Evolutionary conservation across 768 basidiomycete genomes (phyloP).

Genomic region (Kwoniella sp.): DNA sequence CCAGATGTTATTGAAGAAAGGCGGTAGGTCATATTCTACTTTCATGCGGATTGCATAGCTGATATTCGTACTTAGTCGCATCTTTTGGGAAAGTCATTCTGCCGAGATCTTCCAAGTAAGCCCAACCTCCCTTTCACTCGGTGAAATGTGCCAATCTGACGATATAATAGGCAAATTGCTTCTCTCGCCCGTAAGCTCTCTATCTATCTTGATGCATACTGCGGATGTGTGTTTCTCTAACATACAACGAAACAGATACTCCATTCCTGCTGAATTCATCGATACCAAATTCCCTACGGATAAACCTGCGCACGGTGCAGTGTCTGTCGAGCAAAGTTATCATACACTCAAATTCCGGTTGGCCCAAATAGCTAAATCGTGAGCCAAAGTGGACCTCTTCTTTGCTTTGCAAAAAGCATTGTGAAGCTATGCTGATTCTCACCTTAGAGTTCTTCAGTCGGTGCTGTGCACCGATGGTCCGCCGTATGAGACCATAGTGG

Average conservation of each 20-base stretch:
- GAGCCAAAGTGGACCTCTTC: background rate
- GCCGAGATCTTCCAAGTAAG: slow-evolving; percentile 22
- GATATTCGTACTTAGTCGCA: slow-evolving; percentile 6
- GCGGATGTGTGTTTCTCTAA: too few species aligned
- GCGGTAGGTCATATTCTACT: slow-evolving; percentile 7
- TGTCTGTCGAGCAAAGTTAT: background rate
- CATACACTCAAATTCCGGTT: slow-evolving; percentile 22
- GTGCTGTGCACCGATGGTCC: slow-evolving; percentile 2
- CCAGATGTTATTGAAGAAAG: slow-evolving; percentile 17
- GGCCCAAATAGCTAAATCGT: slow-evolving; percentile 14
- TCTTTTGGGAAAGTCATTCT: slow-evolving; percentile 29
- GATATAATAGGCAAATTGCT: background rate
- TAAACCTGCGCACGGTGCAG: background rate
- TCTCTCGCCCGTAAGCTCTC: background rate
- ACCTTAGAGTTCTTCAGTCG: slow-evolving; percentile 12
- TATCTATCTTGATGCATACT: too few species aligned
- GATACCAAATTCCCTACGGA: slow-evolving; percentile 20
- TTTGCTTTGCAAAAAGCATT: too few species aligned
- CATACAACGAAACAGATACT: background rate
- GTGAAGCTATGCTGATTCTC: background rate
- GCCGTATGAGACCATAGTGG: slow-evolving; percentile 4
- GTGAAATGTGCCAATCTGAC: too few species aligned
- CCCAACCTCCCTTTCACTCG: too few species aligned
- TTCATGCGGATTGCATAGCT: background rate
- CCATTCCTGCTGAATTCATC: slow-evolving; percentile 20